Conservation (phyloP, 2,329 filamentous ascomycete species). For the Talaromyces islandicus region DNA sequence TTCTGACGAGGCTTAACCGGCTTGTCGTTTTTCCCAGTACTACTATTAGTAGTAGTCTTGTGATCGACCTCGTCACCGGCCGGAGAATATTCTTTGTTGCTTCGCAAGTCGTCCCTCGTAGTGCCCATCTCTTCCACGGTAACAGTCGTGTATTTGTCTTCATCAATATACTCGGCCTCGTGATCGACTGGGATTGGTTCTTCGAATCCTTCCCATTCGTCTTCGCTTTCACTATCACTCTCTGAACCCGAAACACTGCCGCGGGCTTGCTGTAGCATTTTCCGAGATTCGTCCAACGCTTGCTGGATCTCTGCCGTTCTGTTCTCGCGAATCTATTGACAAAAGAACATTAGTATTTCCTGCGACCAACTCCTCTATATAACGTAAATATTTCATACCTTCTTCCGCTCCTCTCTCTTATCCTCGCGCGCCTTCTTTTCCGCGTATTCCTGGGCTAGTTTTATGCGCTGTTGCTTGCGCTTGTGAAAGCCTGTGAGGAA, state of each 20-base stretch:
- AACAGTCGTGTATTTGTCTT: slow-evolving; percentile 92
- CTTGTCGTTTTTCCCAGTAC: slow-evolving; percentile 23
- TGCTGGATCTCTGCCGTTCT: slow-evolving; percentile 74
- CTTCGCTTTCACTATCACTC: slow-evolving; percentile 33
- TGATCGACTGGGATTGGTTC: slow-evolving; percentile 58
- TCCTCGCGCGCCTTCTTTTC: slow-evolving; percentile 72
- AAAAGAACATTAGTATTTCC: background rate
- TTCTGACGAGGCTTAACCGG: slow-evolving; percentile 21
- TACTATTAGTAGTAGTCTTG: slow-evolving; percentile 17
- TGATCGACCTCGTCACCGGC: slow-evolving; percentile 18
- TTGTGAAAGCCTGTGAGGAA: slow-evolving; percentile 97
- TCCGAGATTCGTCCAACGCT: slow-evolving; percentile 72
- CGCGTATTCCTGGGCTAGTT: slow-evolving; percentile 76
- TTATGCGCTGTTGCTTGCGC: slow-evolving; percentile 78
- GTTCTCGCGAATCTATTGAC: slow-evolving; percentile 68
- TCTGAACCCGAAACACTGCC: slow-evolving; percentile 25
- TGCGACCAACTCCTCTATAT: background rate
- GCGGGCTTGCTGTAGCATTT: slow-evolving; percentile 57
- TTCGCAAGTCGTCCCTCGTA: slow-evolving; percentile 53
- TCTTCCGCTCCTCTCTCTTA: slow-evolving; percentile 64
- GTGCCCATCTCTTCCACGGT: slow-evolving; percentile 85
- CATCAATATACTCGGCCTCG: slow-evolving; percentile 92
- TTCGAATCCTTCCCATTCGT: slow-evolving; percentile 60
- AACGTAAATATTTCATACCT: slow-evolving; percentile 49
- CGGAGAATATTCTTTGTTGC: background rate